Percentiles rank a stretch among this genome's conserved stretches.
Evolutionary conservation across 2,329 filamentous ascomycete species (phyloP).

Genomic region (Alternaria sp.): DNA sequence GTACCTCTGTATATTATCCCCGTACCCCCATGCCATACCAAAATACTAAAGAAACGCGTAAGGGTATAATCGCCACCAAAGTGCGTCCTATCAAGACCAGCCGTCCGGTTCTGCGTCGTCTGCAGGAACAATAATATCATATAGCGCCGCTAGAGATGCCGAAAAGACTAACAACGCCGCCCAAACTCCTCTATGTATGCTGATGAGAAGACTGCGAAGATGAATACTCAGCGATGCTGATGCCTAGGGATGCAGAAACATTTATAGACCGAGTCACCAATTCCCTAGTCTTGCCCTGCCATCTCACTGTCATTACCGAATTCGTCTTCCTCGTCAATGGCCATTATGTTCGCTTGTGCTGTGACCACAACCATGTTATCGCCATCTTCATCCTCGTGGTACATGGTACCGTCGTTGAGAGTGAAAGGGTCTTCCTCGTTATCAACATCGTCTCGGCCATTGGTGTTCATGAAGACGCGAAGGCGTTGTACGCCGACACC

Average conservation of each 20-base stretch:
- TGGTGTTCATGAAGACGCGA: conserved; percentile 76
- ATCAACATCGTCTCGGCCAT: conserved; percentile 30
- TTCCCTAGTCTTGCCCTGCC: conserved; percentile 44
- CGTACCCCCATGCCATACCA: not conserved
- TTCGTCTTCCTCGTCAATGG: conserved; percentile 55
- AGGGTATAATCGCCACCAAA: conserved; percentile 33
- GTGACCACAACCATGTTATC: conserved; percentile 50
- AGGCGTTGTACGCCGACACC: conserved; percentile 82
- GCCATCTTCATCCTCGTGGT: conserved; percentile 43
- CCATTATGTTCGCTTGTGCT: conserved; percentile 48
- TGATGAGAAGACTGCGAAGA: conserved; percentile 2
- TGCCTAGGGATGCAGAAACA: not conserved
- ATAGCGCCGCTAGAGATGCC: conserved; percentile 25
- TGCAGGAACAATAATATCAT: conserved; percentile 10
- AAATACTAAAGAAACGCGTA: conserved; percentile 13
- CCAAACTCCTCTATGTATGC: conserved; percentile 28
- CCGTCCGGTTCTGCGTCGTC: conserved; percentile 7
- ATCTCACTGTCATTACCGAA: conserved; percentile 58
- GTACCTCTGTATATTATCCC: not conserved
- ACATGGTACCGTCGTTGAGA: conserved; percentile 42
- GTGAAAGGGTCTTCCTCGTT: conserved; percentile 25
- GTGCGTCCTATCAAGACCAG: conserved; percentile 12
- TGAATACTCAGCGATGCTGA: not conserved
- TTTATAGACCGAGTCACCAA: not conserved
- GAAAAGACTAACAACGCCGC: not conserved